Evolutionary conservation across 768 basidiomycete genomes (phyloP), one percentile per base, ranked within the genome.

Genomic region (Rubroboletus satanas): DNA sequence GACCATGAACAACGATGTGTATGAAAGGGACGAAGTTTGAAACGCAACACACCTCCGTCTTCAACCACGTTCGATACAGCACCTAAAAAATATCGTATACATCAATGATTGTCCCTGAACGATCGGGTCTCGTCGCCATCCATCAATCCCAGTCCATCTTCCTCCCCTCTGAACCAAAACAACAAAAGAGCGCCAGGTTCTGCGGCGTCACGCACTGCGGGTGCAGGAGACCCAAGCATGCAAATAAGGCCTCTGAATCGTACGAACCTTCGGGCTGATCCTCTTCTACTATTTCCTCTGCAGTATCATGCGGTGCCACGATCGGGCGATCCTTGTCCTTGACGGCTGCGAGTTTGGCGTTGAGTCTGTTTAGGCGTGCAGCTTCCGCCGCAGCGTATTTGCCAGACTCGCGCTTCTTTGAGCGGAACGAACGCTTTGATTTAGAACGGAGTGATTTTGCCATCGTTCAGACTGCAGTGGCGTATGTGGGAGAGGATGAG

Each of bases 391-490:
- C 90, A 45, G 90, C 90, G 63, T 88, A 93, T 51, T 88, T 79
- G 51, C 89, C 85, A 42, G 73, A 70, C 65, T 85, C 80, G 55
- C 90, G 83, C 71, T 93, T 93, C 63, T 87, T 85, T 14, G 84
- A 76, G 61, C 90, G 87, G 71, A 82, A 89, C 14, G 80, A 73
- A 31, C 91, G 87, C 67, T 93, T 93, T 45, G 81, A 78, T 73
- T 93, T 93, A 7, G 89, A 90, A 65, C 91, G 77, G 38, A 82
- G 79, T 42, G 89, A 91, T 77, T 93, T 93, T 41, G 87, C 90
- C 90, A 93, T 62, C 21, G n/a, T 31, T n/a, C 17, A 17, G 23
- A 21, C 32, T 21, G 39, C 7, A 8, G 41, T 23, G 8, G 21
- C 7, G 23, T 36, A 9, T 7, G 44, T 26, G 9, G 11, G 26